Conservation (phyloP, 2,329 filamentous ascomycete genomes). For the Monosporascus sp. region DNA sequence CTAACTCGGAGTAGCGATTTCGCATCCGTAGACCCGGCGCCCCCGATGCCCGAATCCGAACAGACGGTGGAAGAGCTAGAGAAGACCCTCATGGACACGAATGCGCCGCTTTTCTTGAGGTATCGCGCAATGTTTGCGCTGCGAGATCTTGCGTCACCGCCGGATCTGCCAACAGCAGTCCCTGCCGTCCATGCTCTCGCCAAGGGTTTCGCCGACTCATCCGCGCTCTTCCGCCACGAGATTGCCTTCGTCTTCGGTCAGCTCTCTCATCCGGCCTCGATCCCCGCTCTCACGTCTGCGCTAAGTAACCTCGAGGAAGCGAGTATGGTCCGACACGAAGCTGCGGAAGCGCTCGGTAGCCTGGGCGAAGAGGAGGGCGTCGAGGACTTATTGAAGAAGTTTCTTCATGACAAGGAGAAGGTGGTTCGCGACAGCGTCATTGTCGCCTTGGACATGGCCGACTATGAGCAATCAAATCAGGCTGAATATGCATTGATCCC, state of each 20-base stretch:
- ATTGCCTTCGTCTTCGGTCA: conserved; percentile 98
- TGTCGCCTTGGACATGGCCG: conserved; percentile 95
- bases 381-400: conserved; percentile 75
- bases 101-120: conserved; percentile 76
- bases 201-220: conserved; percentile 77
- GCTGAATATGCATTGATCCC: conserved; percentile 90
- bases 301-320: conserved; percentile 76
- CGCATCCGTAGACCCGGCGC: conserved; percentile 90
- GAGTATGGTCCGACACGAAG: conserved; percentile 97
- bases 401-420: conserved; percentile 84
- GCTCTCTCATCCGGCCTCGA: conserved; percentile 91
- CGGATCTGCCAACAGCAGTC: conserved; percentile 81
- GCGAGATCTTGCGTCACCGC: conserved; percentile 88
- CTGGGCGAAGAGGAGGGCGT: conserved; percentile 91
- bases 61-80: conserved; percentile 70
- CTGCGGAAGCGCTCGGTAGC: conserved; percentile 90
- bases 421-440: conserved; percentile 93
- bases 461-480: conserved; percentile 86
- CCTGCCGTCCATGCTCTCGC: conserved; percentile 84
- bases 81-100: conserved; percentile 71
- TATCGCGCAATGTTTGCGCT: conserved; percentile 98
- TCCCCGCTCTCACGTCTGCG: conserved; percentile 76
- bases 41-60: conserved; percentile 70
- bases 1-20: conserved; percentile 66
- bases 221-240: conserved; percentile 93